Evolutionary conservation across 306 rosid genomes (phyloP), one percentile per base, ranked within the genome.

Genomic region (Acacia confusa): DNA sequence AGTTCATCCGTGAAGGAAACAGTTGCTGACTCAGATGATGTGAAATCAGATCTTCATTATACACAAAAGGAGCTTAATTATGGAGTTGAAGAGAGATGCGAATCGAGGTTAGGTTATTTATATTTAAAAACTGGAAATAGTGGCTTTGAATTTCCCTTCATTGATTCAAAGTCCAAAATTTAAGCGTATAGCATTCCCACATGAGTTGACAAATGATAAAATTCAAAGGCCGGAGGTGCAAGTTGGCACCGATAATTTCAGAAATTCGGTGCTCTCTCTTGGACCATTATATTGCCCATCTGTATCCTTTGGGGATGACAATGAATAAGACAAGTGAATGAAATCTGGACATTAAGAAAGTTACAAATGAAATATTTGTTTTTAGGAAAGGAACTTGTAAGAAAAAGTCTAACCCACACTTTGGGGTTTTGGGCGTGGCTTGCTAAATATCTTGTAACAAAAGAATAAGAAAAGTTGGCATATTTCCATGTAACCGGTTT

Each of bases 201-300:
- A 16, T 64, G 84, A 67, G 90, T 84, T 91, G 97, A 93, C 97
- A 86, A 81, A 34, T 25, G 0, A 20, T 0, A 78, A 80, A 84
- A 72, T 95, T 93, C 97, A 85, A 82, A 75, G 76, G n/a, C n/a
- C n/a, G n/a, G 79, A 25, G 20, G 66, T 60, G 73, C 77, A 77
- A 83, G 72, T 57, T 50, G 80, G 43, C 65, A 61, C 74, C 32
- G 63, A 77, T 52, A 32, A 63, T 77, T 78, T 25, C 87, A 57
- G 77, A 32, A 50, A 36, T 43, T 38, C 74, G 30, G 45, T 61
- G 86, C 83, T 36, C 40, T 36, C 40, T 36, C 7, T 36, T 36
- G 40, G 40, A 36, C 40, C 40, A 6, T 36, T n/a, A n/a, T n/a
- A n/a, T n/a, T 36, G 40, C 40, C 40, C 40, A 36, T 6, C 40